Evolutionary conservation across 805 yeast genomes (phyloP), one percentile per base, ranked within the genome.

Genomic region (Ogataea saltuana): DNA sequence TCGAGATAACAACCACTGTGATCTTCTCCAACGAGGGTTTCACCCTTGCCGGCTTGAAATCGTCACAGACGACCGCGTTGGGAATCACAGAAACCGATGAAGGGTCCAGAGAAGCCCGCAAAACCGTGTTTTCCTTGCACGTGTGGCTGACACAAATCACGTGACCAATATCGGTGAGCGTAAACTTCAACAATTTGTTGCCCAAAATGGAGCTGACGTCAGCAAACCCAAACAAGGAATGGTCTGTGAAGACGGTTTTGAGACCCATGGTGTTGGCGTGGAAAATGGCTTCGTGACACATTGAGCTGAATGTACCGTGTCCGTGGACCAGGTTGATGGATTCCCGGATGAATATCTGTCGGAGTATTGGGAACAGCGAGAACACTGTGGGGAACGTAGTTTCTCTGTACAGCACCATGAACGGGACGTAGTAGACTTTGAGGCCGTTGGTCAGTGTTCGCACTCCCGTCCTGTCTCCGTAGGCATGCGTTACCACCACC

Each of bases 61-160:
- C 95, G 34, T 78, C 76, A 4, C 93, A 76, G 1, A 93, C 80
- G 4, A 93, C 95, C 0, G 99, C 99, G 65, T 93, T 93, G 0
- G 99, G 99, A 13, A 93, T 93, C 18, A 90, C 99, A 12, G 90
- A 82, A 4, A 89, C 91, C 39, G 68, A 67, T 4, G 74, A 58
- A 0, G 97, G 97, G 50, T 88, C 86, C 30, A 90, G 65, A 1
- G 85, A 78, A 0, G 96, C 95, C 39, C 99, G 70, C 10, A 93
- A 70, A 4, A 90, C 96, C 7, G 96, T 89, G 60, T 93, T 93
- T 54, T 93, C 99, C 58, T 93, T 90, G 62, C 98, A 88, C 0
- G 97, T 91, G 59, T 93, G 93, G 3, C 96, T 86, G 2, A 93
- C 99, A 64, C 97, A 88, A n/a, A 93, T 91, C 34, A 87, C 88